Percentiles rank a stretch among this genome's conserved stretches.
These are phyloP conservation scores for Saturnispora hagleri DNA, from an alignment of 805 yeast genomes.

Conservation along the genomic window DNA sequence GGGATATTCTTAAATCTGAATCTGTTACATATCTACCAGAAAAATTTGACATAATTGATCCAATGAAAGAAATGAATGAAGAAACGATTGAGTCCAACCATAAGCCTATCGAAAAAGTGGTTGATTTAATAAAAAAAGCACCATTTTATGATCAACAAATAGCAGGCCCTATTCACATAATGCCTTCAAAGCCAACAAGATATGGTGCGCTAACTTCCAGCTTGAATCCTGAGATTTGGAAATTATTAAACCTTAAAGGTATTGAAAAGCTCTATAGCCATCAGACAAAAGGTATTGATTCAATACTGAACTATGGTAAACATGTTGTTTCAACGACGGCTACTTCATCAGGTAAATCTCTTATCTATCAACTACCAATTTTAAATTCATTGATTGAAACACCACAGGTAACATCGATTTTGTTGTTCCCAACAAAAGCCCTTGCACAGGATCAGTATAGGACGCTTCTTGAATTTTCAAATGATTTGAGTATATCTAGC, in stretches of 20 bases:
- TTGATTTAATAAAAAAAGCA: conserved; percentile 37
- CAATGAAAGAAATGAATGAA: conserved; percentile 48
- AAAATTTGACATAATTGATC: conserved; percentile 44
- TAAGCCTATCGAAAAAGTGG: conserved; percentile 34
- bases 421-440: conserved; percentile 94
- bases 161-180: conserved; percentile 34
- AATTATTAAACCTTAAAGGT: conserved; percentile 29
- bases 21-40: conserved; percentile 38
- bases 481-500: conserved; percentile 8
- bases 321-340: conserved; percentile 88
- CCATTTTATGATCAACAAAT: conserved; percentile 59
- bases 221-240: conserved; percentile 41
- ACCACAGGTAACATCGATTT: conserved; percentile 57
- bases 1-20: conserved; percentile 28
- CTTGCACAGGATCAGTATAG: conserved; percentile 93
- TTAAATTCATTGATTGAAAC: conserved; percentile 38
- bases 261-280: conserved; percentile 60
- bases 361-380: conserved; percentile 86
- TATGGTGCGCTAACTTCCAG: conserved; percentile 43
- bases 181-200: conserved; percentile 37
- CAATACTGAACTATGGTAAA: conserved; percentile 42
- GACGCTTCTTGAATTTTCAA: conserved; percentile 41
- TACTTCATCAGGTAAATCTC: conserved; percentile 92
- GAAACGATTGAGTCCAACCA: conserved; percentile 13
- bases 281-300: conserved; percentile 65